Evolutionary conservation across 164 flowering plant species (phyloP), one percentile per base, ranked within the genome.

Genomic region (Protea cynaroides): DNA sequence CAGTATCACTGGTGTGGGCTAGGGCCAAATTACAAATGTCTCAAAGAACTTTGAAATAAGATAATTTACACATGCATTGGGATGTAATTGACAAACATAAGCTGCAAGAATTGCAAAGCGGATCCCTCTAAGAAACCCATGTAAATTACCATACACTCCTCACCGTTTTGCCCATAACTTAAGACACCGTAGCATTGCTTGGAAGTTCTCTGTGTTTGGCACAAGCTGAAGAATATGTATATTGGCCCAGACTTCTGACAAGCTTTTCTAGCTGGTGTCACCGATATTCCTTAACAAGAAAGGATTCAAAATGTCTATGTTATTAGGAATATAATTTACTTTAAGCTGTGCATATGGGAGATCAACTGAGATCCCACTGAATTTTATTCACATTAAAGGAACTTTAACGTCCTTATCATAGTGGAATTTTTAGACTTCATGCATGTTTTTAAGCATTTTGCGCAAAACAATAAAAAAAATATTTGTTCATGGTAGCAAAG

Each of bases 391-490:
- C 80, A 85, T 82, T 51, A 83, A 37, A 66, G 87, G 87, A 64
- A 83, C 83, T 65, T 79, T 83, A 50, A 86, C 87, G 72, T 72
- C 80, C 75, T 80, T 85, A 34, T 83, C 79, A 68, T 87, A 83
- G 51, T 68, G 72, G 22, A 85, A 63, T 15, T 83, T 84, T 49
- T 81, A 72, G 15, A 83, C 75, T 63, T 82, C 87, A 7, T 55
- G 67, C 58, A 74, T 71, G 38, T 70, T 78, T 61, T 77, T 71
- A 69, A 85, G 87, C 76, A 83, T 80, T 69, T 79, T 75, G 57
- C 63, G 74, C 63, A 85, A 76, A 72, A 79, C 83, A 70, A 79
- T 54, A 62, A 83, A 85, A 66, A 85, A 85, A n/a, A n/a, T n/a
- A 49, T 83, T 87, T 64, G 3, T 66, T 68, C 71, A 81, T 72